Evolutionary conservation across 495 filamentous ascomycete species (phyloP), one percentile per base, ranked within the genome.

Genomic region (Daldinia grandis): DNA sequence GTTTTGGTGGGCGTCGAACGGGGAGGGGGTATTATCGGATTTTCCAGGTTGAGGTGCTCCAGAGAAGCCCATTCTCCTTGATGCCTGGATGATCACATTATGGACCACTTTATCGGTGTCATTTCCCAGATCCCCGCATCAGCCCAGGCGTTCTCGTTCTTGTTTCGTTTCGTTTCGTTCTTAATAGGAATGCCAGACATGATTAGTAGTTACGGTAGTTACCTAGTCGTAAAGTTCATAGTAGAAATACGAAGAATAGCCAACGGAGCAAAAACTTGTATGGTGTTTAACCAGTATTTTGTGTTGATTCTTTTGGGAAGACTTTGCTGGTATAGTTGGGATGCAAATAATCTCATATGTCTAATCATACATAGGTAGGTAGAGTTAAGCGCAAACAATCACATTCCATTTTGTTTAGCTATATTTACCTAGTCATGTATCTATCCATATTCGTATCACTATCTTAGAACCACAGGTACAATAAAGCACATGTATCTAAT

Each of bases 121-220:
- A 38, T 60, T 62, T 65, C 60, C 49, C 7, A 51, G 8, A 35
- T 30, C 33, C 30, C 38, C 65, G 59, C 56, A 62, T 61, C 56
- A 53, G 64, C 59, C 47, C 31, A 28, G 61, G 70, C 65, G 57
- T 72, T 73, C 14, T 65, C 30, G 59, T 60, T 64, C n/a, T 64
- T 44, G 15, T 68, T 59, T 21, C n/a, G n/a, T n/a, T 55, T 64
- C 27, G 21, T 37, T 27, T 35, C 6, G 10, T 35, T 35, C 33
- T 4, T 35, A 14, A 35, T 57, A 27, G 56, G 54, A 64, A 72
- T 68, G 56, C 60, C 21, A 56, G 42, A 27, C 17, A 71, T 61
- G 35, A 28, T 37, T 53, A n/a, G 21, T 40, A n/a, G n/a, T n/a
- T n/a, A 59, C 25, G 10, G 30, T 21, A n/a, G n/a, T n/a, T n/a